Conservation (phyloP, 306 rosid species). For the Glycine latifolia region DNA sequence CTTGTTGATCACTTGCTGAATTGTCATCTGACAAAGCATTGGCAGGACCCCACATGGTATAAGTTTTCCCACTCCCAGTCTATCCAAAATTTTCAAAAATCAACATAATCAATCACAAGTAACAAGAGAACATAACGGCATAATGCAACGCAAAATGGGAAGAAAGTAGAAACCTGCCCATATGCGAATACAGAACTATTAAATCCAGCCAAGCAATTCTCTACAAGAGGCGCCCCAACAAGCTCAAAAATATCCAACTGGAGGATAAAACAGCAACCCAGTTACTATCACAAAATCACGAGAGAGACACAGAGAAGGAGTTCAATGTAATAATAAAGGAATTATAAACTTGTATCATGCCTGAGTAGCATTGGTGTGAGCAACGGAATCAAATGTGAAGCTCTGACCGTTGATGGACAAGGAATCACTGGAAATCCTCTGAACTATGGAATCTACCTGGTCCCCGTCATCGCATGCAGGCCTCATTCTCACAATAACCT, state of each 20-base stretch:
- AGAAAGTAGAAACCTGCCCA: slow-evolving; percentile 76
- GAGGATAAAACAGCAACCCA: slow-evolving; percentile 12
- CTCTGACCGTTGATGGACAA: slow-evolving; percentile 75
- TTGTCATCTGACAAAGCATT: slow-evolving; percentile 67
- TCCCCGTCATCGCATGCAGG: slow-evolving; percentile 65
- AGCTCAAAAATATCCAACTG: slow-evolving; percentile 88
- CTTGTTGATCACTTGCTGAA: slow-evolving; percentile 63
- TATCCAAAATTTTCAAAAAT: slow-evolving; percentile 39
- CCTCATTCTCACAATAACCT: slow-evolving; percentile 88
- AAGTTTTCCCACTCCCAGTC: slow-evolving; percentile 98
- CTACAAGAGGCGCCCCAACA: slow-evolving; percentile 86
- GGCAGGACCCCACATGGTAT: slow-evolving; percentile 97
- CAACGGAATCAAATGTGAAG: slow-evolving; percentile 80
- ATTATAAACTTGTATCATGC: slow-evolving; percentile 42
- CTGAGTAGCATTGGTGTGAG: slow-evolving; percentile 77
- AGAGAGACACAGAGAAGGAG: not conserved
- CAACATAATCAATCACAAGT: not conserved
- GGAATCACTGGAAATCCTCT: slow-evolving; percentile 67
- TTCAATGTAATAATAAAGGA: not conserved
- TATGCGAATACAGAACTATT: slow-evolving; percentile 91
- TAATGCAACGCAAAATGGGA: not conserved
- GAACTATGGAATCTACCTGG: slow-evolving; percentile 67
- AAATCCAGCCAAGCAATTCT: slow-evolving; percentile 89
- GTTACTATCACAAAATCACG: not conserved
- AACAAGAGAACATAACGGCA: slow-evolving; percentile 20